Conservation (phyloP, 768 basidiomycete species). For the Suillus brevipes region DNA sequence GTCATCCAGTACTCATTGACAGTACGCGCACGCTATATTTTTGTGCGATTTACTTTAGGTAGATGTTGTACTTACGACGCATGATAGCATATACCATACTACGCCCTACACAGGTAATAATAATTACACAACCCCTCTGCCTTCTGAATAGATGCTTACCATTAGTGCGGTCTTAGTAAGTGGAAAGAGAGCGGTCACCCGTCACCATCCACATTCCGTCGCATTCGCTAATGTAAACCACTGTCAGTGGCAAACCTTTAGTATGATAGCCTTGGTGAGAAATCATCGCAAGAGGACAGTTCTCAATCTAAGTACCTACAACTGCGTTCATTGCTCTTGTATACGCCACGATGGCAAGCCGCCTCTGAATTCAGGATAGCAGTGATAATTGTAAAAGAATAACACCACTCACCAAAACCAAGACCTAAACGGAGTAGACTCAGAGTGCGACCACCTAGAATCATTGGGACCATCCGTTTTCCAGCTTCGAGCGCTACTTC, state of each 20-base stretch:
- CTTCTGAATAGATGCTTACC: neutral
- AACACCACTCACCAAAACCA: too few species aligned
- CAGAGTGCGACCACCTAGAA: too few species aligned
- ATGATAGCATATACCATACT: neutral
- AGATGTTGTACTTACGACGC: too few species aligned
- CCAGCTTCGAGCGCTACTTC: too few species aligned
- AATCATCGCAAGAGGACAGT: neutral
- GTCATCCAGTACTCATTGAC: neutral
- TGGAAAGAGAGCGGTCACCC: neutral
- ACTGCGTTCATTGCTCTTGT: too few species aligned
- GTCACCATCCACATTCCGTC: too few species aligned
- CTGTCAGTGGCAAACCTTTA: neutral
- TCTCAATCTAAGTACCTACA: too few species aligned
- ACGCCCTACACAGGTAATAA: neutral
- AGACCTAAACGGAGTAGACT: too few species aligned
- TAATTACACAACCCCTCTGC: neutral
- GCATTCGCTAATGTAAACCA: neutral
- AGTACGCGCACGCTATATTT: neutral
- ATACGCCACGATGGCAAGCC: too few species aligned
- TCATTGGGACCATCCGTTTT: too few species aligned
- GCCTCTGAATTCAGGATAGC: too few species aligned
- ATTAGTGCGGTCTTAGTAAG: neutral
- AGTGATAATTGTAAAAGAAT: too few species aligned
- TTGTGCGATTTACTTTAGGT: conserved; percentile 1
- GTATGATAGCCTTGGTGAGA: neutral